These are phyloP conservation scores for Stropharia rugosoannulata DNA, from an alignment of 768 basidiomycete genomes.

Conservation along the genomic window DNA sequence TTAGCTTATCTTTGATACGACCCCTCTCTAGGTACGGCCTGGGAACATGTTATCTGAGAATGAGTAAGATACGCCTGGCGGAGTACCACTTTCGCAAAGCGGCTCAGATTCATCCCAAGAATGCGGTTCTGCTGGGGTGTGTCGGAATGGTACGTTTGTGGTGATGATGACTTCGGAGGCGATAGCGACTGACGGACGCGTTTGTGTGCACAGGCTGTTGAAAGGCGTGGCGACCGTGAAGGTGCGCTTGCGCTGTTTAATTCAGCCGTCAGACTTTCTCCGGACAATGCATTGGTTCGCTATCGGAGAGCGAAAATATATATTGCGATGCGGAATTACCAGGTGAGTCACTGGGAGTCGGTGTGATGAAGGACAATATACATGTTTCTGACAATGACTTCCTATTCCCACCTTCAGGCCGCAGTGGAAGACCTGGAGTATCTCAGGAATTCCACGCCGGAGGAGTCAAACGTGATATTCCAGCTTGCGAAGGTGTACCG, in stretches of 20 bases:
- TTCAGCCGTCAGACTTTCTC: conserved; percentile 73
- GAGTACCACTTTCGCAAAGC: conserved; percentile 97
- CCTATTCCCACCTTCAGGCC: conserved; percentile 42
- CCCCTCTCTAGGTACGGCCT: conserved; percentile 84
- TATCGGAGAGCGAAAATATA: conserved; percentile 93
- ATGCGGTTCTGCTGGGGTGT: conserved; percentile 94
- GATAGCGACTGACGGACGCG: conserved; percentile 23
- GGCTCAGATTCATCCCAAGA: conserved; percentile 88
- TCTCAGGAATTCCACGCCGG: conserved; percentile 81
- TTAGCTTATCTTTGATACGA: conserved; percentile 31
- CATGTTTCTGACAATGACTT: conserved; percentile 13
- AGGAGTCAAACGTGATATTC: conserved; percentile 96
- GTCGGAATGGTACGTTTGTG: conserved; percentile 84
- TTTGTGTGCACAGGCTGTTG: conserved; percentile 65
- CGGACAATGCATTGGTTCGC: conserved; percentile 89
- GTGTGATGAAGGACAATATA: conserved; percentile 5
- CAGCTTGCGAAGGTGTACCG: conserved; percentile 93
- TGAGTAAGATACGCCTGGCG: conserved; percentile 89
- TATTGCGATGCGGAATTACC: conserved; percentile 79
- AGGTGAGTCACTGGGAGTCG: conserved; percentile 49
- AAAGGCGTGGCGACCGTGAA: conserved; percentile 76
- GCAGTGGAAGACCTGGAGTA: conserved; percentile 81
- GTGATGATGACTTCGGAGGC: conserved; percentile 22
- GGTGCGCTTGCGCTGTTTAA: conserved; percentile 81
- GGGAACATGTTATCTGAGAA: conserved; percentile 93